phyloP scores from a whole-genome alignment of 2,329 filamentous ascomycete genomes.

The Pseudovirgaria hyperparasitica region DNA sequence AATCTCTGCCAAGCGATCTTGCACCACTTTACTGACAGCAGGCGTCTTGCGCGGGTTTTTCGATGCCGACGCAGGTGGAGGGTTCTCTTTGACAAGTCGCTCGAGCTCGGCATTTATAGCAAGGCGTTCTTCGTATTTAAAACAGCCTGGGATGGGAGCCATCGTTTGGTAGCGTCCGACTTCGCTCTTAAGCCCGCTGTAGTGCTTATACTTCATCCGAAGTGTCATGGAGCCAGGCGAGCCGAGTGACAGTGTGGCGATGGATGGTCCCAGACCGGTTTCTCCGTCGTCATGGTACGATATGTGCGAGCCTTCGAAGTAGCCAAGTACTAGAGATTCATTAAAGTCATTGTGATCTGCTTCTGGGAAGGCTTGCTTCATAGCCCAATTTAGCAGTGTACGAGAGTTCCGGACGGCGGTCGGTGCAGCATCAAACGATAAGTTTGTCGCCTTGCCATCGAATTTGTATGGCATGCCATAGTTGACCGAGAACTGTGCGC shows the following conservation, averaged over 20 bases:
- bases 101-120: no score
- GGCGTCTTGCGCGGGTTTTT: slow-evolving; percentile 17
- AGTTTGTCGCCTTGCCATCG: slow-evolving; percentile 36
- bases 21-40: slow-evolving; percentile 12
- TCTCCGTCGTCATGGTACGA: slow-evolving; percentile 56
- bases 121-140: slow-evolving; percentile 22
- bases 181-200: slow-evolving; percentile 40
- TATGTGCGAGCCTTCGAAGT: slow-evolving; percentile 48
- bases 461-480: slow-evolving; percentile 57
- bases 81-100: no score
- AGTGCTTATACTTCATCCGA: slow-evolving; percentile 44
- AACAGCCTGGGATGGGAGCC: slow-evolving; percentile 18
- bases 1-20: slow-evolving; percentile 16
- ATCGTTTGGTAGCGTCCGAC: slow-evolving; percentile 26
- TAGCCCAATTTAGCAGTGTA: slow-evolving; percentile 44
- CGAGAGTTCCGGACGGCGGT: slow-evolving; percentile 37
- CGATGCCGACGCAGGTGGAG: no score
- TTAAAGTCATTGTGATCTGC: slow-evolving; percentile 40
- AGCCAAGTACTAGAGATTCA: slow-evolving; percentile 49
- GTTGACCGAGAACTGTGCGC: slow-evolving; percentile 41
- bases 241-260: slow-evolving; percentile 48
- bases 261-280: slow-evolving; percentile 45
- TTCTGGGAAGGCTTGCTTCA: slow-evolving; percentile 26
- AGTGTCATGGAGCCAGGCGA: slow-evolving; percentile 44
- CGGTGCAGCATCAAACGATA: slow-evolving; percentile 15